Base-by-base conservation (phyloP, 1,284 basidiomycete genomes). In the Cystobasidium sp. region DNA sequence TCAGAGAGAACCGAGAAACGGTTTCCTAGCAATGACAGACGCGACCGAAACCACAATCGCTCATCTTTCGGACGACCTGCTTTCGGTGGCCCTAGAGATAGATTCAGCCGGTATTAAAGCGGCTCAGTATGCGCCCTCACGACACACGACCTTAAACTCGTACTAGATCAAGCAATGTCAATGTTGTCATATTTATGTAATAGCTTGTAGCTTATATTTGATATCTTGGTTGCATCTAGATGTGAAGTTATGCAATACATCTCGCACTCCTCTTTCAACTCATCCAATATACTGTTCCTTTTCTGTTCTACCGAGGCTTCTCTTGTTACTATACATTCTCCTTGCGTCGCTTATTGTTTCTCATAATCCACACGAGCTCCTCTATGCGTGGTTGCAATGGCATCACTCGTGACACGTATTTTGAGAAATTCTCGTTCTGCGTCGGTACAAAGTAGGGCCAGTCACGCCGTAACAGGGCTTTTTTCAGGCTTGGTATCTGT, bases 361-460 rank as follows among this genome's bases (percentile, higher is more conserved):
- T 43, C 31, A 73, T 46, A n/a, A 73, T 55, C 70, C 70, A 73
- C 12, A 73, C 55, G 24, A 65, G 37, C 22, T 73, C 62, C 9
- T 55, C 70, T 22, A 65, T 14, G 3, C 52, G 70, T 14, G 58
- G 58, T 31, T 53, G 49, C 7, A 61, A 8, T 18, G 70, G 70
- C 2, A 66, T 12, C 18, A 73, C 37, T 9, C 70, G 24, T 16
- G 31, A 20, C 10, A 66, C 14, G 20, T 62, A 66, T 7, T 20
- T 43, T 37, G 44, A 24, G 3, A 65, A 6, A 0, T 16, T 4
- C 37, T 65, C 70, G 18, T 18, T n/a, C 44, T 44, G 47, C 3
- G 59, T 0, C 1, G 47, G 62, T 39, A 47, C 6, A n/a, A 73
- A 31, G 53, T 22, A 44, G 24, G 51, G 18, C 37, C 47, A 14